phyloP scores from a whole-genome alignment of 2,329 filamentous ascomycete genomes.

The Emergomyces orientalis region DNA sequence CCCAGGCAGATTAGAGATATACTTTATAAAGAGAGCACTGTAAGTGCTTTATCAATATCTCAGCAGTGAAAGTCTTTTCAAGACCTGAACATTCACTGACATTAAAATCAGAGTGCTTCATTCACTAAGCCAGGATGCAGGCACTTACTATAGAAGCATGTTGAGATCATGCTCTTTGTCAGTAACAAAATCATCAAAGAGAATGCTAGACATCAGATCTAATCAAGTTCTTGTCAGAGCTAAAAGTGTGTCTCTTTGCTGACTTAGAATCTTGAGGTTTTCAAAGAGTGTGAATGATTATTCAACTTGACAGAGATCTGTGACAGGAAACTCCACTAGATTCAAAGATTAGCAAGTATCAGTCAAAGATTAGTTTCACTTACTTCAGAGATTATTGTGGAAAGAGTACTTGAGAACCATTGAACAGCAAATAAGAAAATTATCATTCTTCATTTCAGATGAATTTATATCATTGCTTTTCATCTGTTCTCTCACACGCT shows the following conservation, averaged over 20 bases:
- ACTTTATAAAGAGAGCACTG: no score
- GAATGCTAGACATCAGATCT: slow-evolving; percentile 15
- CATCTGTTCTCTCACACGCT: slow-evolving; percentile 10
- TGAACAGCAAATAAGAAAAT: slow-evolving; percentile 18
- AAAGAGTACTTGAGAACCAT: slow-evolving; percentile 20
- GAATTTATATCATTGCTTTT: slow-evolving; percentile 12
- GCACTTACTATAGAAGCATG: slow-evolving; percentile 32
- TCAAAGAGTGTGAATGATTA: slow-evolving; percentile 14
- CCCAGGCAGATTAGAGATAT: no score
- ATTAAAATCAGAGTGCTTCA: slow-evolving; percentile 4
- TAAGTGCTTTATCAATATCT: slow-evolving; percentile 27
- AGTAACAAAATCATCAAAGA: slow-evolving; percentile 24
- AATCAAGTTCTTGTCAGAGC: slow-evolving; percentile 10
- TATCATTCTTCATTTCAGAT: slow-evolving; percentile 10
- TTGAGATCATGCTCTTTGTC: slow-evolving; percentile 40
- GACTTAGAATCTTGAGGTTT: slow-evolving; percentile 17
- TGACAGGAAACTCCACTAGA: slow-evolving; percentile 14
- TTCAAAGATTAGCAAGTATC: slow-evolving; percentile 4
- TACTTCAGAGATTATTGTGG: slow-evolving; percentile 20
- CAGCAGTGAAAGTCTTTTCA: slow-evolving; percentile 30
- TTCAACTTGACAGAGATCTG: slow-evolving; percentile 17
- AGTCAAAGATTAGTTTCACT: slow-evolving; percentile 8
- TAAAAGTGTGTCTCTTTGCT: slow-evolving; percentile 18
- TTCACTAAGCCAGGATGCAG: slow-evolving; percentile 5
- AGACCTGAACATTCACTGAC: slow-evolving; percentile 19